phyloP scores from a whole-genome alignment of 169 alveolate genomes.

The Eimeria acervulina region DNA sequence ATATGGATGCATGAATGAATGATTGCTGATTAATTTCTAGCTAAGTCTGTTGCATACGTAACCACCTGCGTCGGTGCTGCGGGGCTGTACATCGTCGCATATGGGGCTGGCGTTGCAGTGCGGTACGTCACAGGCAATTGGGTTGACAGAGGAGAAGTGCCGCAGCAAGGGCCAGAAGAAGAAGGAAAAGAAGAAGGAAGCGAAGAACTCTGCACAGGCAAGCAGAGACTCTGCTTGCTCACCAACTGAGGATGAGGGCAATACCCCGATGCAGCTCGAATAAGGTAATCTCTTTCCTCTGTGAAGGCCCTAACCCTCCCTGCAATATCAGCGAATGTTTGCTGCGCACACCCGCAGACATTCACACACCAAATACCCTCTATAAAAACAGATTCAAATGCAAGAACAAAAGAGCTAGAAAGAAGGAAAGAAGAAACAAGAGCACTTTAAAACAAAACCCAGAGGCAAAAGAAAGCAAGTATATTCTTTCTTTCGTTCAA shows the following conservation, averaged over 20 bases:
- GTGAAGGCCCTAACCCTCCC: constrained; percentile 83
- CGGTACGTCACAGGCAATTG: neutral
- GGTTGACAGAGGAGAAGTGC: neutral
- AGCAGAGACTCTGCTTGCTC: constrained; percentile 53
- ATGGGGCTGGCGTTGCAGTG: neutral
- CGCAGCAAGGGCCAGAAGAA: neutral
- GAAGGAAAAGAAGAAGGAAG: constrained; percentile 13
- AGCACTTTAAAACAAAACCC: neutral
- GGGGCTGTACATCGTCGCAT: neutral
- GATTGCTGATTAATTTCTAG: neutral
- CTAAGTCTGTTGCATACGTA: constrained; percentile 13
- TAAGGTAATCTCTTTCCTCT: constrained; percentile 71
- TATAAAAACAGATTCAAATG: too few species aligned
- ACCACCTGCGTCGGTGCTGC: neutral
- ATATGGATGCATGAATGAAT: too few species aligned
- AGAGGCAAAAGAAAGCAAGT: neutral
- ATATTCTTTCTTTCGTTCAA: too few species aligned
- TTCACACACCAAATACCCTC: too few species aligned
- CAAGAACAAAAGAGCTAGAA: neutral
- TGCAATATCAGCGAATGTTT: constrained; percentile 85
- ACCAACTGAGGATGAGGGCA: constrained; percentile 81
- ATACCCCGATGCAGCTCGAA: constrained; percentile 67
- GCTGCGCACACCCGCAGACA: constrained; percentile 60
- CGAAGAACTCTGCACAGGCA: constrained; percentile 31
- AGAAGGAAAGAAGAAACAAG: neutral